Percentiles rank a stretch among this genome's conserved stretches.
Conservation (phyloP, 169 alveolate genomes). For the Perkinsus marinus region DNA sequence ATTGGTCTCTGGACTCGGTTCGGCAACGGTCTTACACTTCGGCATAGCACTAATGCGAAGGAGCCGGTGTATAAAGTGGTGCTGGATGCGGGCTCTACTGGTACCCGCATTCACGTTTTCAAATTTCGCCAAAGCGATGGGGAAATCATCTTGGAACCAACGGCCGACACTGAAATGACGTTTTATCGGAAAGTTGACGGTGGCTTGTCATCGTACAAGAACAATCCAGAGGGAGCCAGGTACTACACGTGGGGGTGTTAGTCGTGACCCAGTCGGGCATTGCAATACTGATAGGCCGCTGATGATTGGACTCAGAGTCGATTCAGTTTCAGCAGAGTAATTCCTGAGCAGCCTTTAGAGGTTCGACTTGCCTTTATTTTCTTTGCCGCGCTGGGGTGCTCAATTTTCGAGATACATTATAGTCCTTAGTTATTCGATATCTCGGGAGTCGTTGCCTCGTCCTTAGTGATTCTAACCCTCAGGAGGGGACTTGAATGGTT, state of each 20-base stretch:
- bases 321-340: no score
- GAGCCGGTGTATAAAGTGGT: not conserved
- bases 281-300: no score
- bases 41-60: not conserved
- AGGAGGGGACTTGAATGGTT: not conserved
- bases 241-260: not conserved
- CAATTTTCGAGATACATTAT: no score
- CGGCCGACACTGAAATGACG: not conserved
- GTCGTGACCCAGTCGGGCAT: not conserved
- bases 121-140: not conserved
- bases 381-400: no score
- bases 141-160: not conserved
- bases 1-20: not conserved
- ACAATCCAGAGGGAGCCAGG: not conserved
- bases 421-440: no score
- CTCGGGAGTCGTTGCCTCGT: no score
- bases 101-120: not conserved
- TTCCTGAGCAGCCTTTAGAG: no score
- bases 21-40: not conserved
- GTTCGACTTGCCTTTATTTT: no score
- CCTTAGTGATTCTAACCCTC: no score
- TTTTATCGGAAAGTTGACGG: not conserved
- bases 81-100: not conserved
- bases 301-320: no score
- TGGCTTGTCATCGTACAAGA: not conserved